Percentiles rank a stretch among this genome's conserved stretches.
phyloP scores from a whole-genome alignment of 306 rosid genomes.

The Biancaea sappan region DNA sequence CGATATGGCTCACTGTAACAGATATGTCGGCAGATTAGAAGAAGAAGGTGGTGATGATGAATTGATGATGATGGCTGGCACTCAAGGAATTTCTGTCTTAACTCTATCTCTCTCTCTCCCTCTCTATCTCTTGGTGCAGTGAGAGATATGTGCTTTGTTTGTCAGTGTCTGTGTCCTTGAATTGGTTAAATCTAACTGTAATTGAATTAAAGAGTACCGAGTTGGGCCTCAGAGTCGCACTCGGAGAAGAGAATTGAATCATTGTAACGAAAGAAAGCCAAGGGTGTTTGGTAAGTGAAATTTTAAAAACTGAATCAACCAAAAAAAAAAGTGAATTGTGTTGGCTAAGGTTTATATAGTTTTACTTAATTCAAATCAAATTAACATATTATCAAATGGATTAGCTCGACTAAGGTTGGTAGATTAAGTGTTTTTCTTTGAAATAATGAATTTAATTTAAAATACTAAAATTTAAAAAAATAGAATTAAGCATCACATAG shows the following conservation, averaged over 20 bases:
- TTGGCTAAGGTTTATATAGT: too few species aligned
- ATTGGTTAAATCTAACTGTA: background rate
- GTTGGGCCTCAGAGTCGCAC: background rate
- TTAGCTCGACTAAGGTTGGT: too few species aligned
- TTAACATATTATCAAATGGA: too few species aligned
- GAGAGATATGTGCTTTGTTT: background rate
- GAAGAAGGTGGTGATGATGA: background rate
- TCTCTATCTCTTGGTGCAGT: background rate
- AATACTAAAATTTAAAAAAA: too few species aligned
- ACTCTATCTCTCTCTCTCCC: background rate
- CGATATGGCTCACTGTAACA: background rate
- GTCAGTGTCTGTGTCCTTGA: background rate
- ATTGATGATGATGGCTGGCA: background rate
- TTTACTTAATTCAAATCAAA: too few species aligned
- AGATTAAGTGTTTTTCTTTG: too few species aligned
- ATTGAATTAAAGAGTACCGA: background rate
- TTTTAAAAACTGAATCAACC: too few species aligned
- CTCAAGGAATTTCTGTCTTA: background rate
- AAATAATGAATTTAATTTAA: too few species aligned
- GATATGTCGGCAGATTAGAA: background rate
- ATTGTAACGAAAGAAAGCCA: too few species aligned
- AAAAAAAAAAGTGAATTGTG: too few species aligned
- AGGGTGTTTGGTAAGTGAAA: too few species aligned
- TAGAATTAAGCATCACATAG: too few species aligned
- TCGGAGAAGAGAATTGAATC: background rate